Conservation (phyloP, 176 grass and related monocot genomes). For the Cenchrus fungigraminus region DNA sequence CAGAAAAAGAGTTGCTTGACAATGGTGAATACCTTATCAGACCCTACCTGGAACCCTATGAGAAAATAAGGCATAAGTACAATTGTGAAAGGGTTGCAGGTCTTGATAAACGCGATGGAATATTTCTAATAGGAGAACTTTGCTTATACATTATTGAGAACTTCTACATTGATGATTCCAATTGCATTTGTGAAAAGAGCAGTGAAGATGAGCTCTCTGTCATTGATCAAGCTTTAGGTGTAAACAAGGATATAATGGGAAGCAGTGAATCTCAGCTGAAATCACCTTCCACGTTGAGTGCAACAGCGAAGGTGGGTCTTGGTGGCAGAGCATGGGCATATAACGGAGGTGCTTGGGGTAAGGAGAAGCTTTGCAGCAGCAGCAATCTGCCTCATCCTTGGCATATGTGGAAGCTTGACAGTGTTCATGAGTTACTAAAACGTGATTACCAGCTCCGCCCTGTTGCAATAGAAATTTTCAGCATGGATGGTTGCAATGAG, state of each 20-base stretch:
- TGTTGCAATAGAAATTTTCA: conserved; percentile 98
- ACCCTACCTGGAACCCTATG: conserved; percentile 92
- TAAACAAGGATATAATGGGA: conserved; percentile 85
- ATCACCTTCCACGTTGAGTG: conserved; percentile 68
- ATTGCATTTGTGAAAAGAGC: conserved; percentile 90
- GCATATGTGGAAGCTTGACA: conserved; percentile 99
- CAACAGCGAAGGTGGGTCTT: conserved; percentile 56
- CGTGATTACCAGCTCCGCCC: conserved; percentile 97
- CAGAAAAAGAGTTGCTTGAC: conserved; percentile 87
- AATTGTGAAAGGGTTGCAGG: conserved; percentile 96
- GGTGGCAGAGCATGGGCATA: conserved; percentile 98
- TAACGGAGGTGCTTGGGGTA: conserved; percentile 97
- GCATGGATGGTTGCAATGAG: conserved; percentile 98
- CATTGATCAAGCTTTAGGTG: conserved; percentile 98
- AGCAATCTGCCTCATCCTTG: conserved; percentile 89
- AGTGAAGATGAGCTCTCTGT: conserved; percentile 95
- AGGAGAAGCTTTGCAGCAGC: conserved; percentile 87
- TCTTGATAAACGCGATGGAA: conserved; percentile 95
- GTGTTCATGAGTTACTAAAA: conserved; percentile 95
- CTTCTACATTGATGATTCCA: conserved; percentile 93
- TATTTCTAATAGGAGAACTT: conserved; percentile 97
- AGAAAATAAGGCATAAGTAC: conserved; percentile 91
- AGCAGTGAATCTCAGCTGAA: conserved; percentile 80
- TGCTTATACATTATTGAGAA: conserved; percentile 98
- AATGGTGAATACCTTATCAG: conserved; percentile 99